Evolutionary conservation across 1,139 yeast species (phyloP).

Genomic region (Kluyveromyces sp.): DNA sequence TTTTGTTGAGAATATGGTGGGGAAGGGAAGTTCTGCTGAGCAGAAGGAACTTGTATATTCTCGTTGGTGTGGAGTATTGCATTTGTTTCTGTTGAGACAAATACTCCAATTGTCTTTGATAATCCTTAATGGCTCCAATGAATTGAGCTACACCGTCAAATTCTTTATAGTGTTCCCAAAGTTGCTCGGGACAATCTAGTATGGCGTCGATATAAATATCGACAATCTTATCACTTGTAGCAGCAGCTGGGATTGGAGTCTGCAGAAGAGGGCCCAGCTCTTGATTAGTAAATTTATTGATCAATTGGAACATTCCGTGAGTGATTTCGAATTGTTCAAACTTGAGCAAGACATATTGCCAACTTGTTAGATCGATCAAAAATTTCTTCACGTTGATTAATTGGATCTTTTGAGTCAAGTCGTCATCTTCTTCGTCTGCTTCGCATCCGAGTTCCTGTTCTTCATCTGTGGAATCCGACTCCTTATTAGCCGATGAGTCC

Average conservation of each 20-base stretch:
- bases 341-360: slow-evolving; percentile 27
- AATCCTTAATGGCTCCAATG: slow-evolving; percentile 20
- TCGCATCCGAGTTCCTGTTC: slow-evolving; percentile 6
- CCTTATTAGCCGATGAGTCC: slow-evolving; percentile 15
- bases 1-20: slow-evolving; percentile 23
- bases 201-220: slow-evolving; percentile 24
- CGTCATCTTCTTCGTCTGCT: slow-evolving; percentile 24
- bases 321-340: slow-evolving; percentile 27
- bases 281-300: slow-evolving; percentile 27
- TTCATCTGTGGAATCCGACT: slow-evolving; percentile 27
- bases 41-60: slow-evolving; percentile 10
- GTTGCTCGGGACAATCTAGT: slow-evolving; percentile 20
- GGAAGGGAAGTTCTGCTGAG: slow-evolving; percentile 10
- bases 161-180: slow-evolving; percentile 24
- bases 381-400: slow-evolving; percentile 28
- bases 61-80: slow-evolving; percentile 22
- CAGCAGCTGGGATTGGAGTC: slow-evolving; percentile 22
- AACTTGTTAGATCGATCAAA: slow-evolving; percentile 25
- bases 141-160: slow-evolving; percentile 22
- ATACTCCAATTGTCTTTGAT: slow-evolving; percentile 14
- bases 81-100: slow-evolving; percentile 16
- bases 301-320: slow-evolving; percentile 25
- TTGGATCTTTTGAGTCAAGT: slow-evolving; percentile 23
- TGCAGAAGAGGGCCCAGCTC: slow-evolving; percentile 29
- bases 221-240: slow-evolving; percentile 21